A percentile compares a stretch with the other conserved stretches of the same genome.
Conservation (phyloP, 2,329 filamentous ascomycete genomes). For the Proliferodiscus dingleyae region DNA sequence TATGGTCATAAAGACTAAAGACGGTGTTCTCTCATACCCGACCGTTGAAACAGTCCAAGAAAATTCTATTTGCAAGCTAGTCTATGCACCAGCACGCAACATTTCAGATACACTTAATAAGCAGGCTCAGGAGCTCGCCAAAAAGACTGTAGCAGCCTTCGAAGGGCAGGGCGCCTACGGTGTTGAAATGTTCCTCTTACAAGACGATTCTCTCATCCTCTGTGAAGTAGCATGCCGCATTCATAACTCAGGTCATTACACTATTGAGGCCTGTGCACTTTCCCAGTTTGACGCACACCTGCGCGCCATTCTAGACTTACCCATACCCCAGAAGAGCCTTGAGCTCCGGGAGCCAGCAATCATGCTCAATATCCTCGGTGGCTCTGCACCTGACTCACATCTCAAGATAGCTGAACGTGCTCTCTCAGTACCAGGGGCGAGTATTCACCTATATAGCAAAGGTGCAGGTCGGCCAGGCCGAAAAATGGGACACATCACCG, state of each 20-base stretch:
- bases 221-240: slow-evolving; percentile 44
- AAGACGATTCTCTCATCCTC: slow-evolving; percentile 65
- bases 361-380: slow-evolving; percentile 79
- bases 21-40: slow-evolving; percentile 68
- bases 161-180: slow-evolving; percentile 91
- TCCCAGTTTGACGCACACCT: slow-evolving; percentile 87
- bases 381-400: slow-evolving; percentile 61
- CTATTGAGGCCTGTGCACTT: slow-evolving; percentile 83
- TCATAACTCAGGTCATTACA: slow-evolving; percentile 80
- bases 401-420: slow-evolving; percentile 48
- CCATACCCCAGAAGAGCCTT: slow-evolving; percentile 31
- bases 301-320: slow-evolving; percentile 67
- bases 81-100: slow-evolving; percentile 76
- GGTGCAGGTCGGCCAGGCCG: slow-evolving; percentile 77
- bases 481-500: slow-evolving; percentile 92
- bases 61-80: slow-evolving; percentile 90
- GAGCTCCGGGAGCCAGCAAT: slow-evolving; percentile 42
- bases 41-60: slow-evolving; percentile 93
- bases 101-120: slow-evolving; percentile 57
- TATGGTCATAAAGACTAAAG: slow-evolving; percentile 88
- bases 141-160: slow-evolving; percentile 72
- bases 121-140: slow-evolving; percentile 70
- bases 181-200: slow-evolving; percentile 88
- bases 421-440: slow-evolving; percentile 52
- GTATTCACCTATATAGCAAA: slow-evolving; percentile 89